Conservation (phyloP, 2,329 filamentous ascomycete genomes). For the Diaporthe citriasiana region DNA sequence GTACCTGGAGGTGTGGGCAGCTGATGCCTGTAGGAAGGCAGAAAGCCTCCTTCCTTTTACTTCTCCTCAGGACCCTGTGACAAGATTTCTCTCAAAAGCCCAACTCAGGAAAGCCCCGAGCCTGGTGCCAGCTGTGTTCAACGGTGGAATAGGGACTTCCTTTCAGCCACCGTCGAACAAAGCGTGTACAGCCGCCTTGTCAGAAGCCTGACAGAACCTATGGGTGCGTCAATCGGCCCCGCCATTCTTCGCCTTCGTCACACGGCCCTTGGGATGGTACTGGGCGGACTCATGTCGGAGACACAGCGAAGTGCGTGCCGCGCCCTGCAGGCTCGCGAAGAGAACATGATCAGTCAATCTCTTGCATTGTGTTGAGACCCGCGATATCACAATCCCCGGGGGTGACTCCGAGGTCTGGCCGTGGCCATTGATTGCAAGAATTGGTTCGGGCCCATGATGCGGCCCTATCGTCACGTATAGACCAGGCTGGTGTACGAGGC, state of each 20-base stretch:
- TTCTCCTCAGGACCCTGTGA: background rate
- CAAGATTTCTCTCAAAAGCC: background rate
- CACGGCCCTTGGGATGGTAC: background rate
- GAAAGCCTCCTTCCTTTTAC: background rate
- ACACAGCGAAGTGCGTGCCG: background rate
- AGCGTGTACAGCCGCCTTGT: background rate
- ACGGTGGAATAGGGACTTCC: background rate
- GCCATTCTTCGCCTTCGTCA: background rate
- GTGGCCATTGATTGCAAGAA: constrained; percentile 2
- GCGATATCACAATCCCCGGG: constrained; percentile 8
- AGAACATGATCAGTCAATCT: constrained; percentile 14
- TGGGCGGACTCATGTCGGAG: constrained; percentile 3
- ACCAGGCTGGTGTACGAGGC: background rate
- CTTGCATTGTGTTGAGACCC: background rate
- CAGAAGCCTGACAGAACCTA: background rate
- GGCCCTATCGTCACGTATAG: background rate
- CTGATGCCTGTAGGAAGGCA: background rate
- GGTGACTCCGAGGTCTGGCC: constrained; percentile 18
- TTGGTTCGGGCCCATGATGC: background rate
- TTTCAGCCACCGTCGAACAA: background rate
- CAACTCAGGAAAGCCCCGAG: background rate
- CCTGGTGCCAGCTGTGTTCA: background rate
- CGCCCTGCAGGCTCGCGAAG: background rate
- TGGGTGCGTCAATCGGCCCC: background rate
- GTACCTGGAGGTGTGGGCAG: background rate